Percentiles rank a stretch among this genome's conserved stretches.
These are phyloP conservation scores for Coriolopsis trogii DNA, from an alignment of 1,284 basidiomycete genomes.

Conservation along the genomic window DNA sequence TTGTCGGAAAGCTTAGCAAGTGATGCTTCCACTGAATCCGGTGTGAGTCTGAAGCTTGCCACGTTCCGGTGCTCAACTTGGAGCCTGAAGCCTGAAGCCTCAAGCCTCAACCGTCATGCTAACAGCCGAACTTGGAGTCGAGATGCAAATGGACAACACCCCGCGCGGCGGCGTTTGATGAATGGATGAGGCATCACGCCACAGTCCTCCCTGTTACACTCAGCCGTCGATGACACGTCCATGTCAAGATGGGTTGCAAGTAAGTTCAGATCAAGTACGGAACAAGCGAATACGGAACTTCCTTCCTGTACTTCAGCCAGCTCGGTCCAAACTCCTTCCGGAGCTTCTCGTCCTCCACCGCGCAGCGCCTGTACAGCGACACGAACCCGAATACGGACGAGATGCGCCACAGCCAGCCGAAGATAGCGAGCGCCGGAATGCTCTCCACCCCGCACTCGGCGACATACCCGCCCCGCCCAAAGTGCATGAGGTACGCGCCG, in stretches of 20 bases:
- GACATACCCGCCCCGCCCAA: slow-evolving; percentile 21
- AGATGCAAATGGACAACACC: neutral
- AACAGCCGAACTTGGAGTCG: neutral
- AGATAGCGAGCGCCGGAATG: neutral
- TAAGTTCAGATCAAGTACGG: neutral
- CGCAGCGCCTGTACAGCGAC: slow-evolving; percentile 2
- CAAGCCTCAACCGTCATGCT: too few relatives aligned
- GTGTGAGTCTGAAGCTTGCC: too few relatives aligned
- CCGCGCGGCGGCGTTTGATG: too few relatives aligned
- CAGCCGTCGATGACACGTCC: too few relatives aligned
- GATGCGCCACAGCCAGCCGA: neutral
- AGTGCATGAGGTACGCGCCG: slow-evolving; percentile 29
- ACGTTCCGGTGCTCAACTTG: too few relatives aligned
- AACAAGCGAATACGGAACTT: slow-evolving; percentile 11
- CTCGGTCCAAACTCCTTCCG: slow-evolving; percentile 6
- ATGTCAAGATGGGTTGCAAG: too few relatives aligned
- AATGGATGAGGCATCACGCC: too few relatives aligned
- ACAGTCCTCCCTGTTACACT: too few relatives aligned
- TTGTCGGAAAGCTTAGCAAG: too few relatives aligned
- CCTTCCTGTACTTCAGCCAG: slow-evolving; percentile 8
- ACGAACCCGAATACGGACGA: neutral
- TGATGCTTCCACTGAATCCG: too few relatives aligned
- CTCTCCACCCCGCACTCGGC: slow-evolving; percentile 6
- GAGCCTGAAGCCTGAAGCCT: too few relatives aligned
- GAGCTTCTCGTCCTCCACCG: slow-evolving; percentile 13